These are phyloP conservation scores for Bimuria novae-zelandiae DNA, from an alignment of 2,329 filamentous ascomycete species.

Conservation along the genomic window DNA sequence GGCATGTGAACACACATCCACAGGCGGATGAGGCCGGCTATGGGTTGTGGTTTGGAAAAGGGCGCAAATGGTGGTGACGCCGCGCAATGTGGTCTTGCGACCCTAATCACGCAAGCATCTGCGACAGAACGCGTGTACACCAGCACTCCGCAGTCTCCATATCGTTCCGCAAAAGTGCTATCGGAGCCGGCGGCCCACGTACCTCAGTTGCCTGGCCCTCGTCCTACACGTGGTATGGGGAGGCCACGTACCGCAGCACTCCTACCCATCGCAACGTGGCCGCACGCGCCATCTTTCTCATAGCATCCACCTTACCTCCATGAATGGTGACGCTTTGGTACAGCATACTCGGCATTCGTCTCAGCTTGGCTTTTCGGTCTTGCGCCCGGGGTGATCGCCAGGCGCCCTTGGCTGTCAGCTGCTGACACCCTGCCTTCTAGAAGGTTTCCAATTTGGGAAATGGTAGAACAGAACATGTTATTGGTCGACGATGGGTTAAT, in stretches of 20 bases:
- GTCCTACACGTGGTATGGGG: slow-evolving; percentile 2
- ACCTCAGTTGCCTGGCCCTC: slow-evolving; percentile 2
- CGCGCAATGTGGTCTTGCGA: neutral
- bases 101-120: neutral
- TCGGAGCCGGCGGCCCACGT: no score
- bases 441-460: slow-evolving; percentile 10
- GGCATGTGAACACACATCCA: neutral
- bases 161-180: neutral
- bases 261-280: slow-evolving; percentile 11
- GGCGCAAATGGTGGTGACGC: neutral
- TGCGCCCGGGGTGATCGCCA: slow-evolving; percentile 1
- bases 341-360: slow-evolving; percentile 1
- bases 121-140: neutral
- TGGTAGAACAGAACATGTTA: neutral
- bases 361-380: slow-evolving; percentile 1
- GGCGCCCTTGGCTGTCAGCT: slow-evolving; percentile 10
- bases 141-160: neutral
- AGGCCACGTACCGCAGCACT: neutral
- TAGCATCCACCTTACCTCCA: neutral
- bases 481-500: neutral
- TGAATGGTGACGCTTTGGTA: slow-evolving; percentile 1
- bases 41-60: neutral
- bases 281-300: slow-evolving; percentile 7
- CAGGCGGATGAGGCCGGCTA: neutral
- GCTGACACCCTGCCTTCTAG: slow-evolving; percentile 2